Evolutionary conservation across 1,284 basidiomycete species (phyloP).

Genomic region (Cryptococcus sp.): DNA sequence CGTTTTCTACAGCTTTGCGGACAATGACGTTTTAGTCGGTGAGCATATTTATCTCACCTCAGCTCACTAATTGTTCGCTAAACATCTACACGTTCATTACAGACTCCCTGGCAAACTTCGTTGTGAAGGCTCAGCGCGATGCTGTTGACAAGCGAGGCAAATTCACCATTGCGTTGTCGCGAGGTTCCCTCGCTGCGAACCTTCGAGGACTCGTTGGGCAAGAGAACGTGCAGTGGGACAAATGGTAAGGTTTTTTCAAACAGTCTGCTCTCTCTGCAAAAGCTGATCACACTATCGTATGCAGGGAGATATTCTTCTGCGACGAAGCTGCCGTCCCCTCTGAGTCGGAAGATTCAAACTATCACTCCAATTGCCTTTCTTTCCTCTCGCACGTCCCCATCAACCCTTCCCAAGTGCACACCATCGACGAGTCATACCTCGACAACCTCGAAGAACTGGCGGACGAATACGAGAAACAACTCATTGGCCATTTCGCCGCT

Average conservation of each 20-base stretch:
- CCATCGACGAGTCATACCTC: conserved; percentile 74
- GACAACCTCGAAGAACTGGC: conserved; percentile 73
- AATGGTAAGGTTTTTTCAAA: conserved; percentile 67
- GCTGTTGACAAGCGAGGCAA: conserved; percentile 86
- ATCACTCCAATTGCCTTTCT: conserved; percentile 71
- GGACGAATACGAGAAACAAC: conserved; percentile 90
- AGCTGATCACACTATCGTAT: conserved; percentile 4
- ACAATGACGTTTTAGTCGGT: conserved; percentile 61
- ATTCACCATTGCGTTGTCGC: conserved; percentile 92
- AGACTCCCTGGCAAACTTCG: conserved; percentile 76
- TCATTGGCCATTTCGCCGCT: conserved; percentile 86
- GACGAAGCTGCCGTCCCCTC: conserved; percentile 96
- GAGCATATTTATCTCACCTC: conserved; percentile 14
- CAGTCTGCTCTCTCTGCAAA: neutral
- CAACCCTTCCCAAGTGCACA: conserved; percentile 71
- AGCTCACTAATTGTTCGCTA: neutral
- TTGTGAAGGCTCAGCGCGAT: conserved; percentile 88
- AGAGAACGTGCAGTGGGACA: conserved; percentile 85
- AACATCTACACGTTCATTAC: neutral
- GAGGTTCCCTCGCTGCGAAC: conserved; percentile 87
- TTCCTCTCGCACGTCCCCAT: conserved; percentile 88
- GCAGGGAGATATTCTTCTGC: conserved; percentile 95
- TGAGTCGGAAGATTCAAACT: conserved; percentile 91
- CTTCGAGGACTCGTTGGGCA: conserved; percentile 74
- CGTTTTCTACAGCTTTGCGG: conserved; percentile 74